These are phyloP conservation scores for Schwanniomyces vanrijiae DNA, from an alignment of 805 yeast genomes.

Conservation along the genomic window DNA sequence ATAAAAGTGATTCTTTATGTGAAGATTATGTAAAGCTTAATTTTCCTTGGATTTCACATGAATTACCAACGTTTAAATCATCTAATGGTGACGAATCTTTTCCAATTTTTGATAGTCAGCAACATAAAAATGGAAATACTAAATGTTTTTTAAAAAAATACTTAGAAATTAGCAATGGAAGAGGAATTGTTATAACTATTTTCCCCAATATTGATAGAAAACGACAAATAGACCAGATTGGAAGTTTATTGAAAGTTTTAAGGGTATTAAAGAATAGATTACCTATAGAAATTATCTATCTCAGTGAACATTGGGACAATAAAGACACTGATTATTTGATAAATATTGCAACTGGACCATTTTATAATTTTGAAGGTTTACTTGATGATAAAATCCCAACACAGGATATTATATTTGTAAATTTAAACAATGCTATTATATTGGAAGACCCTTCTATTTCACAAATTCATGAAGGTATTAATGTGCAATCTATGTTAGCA, in stretches of 20 bases:
- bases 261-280: constrained; percentile 24
- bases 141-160: constrained; percentile 15
- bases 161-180: constrained; percentile 16
- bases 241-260: constrained; percentile 23
- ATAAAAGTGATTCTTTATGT: constrained; percentile 9
- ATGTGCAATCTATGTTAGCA: constrained; percentile 15
- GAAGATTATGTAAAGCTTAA: constrained; percentile 11
- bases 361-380: constrained; percentile 3
- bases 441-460: constrained; percentile 11
- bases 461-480: constrained; percentile 7
- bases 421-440: constrained; percentile 17
- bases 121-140: background rate
- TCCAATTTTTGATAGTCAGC: constrained; percentile 9
- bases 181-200: constrained; percentile 34
- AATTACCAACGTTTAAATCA: constrained; percentile 19
- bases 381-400: constrained; percentile 13
- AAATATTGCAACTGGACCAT: constrained; percentile 14
- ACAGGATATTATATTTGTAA: constrained; percentile 29
- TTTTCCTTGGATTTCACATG: constrained; percentile 33
- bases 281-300: constrained; percentile 29
- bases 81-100: constrained; percentile 13
- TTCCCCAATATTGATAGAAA: constrained; percentile 12
- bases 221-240: constrained; percentile 16
- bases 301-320: constrained; percentile 9
- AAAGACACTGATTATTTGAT: constrained; percentile 13